Evolutionary conservation across 768 basidiomycete genomes (phyloP), one percentile per base, ranked within the genome.

Genomic region (Mycena galopus): DNA sequence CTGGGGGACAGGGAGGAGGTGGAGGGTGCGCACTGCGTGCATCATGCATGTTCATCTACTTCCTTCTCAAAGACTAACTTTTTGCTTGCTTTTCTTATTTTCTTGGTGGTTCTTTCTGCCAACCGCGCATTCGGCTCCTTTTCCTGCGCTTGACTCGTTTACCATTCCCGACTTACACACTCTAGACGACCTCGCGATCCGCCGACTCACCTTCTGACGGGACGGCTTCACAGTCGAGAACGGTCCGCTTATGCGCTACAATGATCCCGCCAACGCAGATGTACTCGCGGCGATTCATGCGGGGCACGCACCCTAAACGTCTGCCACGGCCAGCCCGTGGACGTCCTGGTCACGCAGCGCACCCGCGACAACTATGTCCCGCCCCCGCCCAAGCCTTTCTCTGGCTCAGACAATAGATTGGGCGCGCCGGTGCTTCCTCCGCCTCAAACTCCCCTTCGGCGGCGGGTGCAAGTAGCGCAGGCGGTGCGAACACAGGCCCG

Each of bases 211-310:
- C 0, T 92, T 94, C 82, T 94, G 93, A 93, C 83, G 88, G 29
- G 87, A 93, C 53, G 93, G 93, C 0, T 94, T 94, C 82, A 90
- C 88, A 37, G 86, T 94, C 58, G 90, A 94, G 73, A 91, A 92
- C 62, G 92, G 92, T 17, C 87, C 87, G 42, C 82, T 93, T 61
- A 85, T 91, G 83, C 82, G 84, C 32, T 93, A 93, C 77, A 88
- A 89, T 44, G 88, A 92, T 66, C 90, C 91, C 0, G 83, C 78
- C 14, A 89, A 92, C 75, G 82, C 86, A 66, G 85, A 85, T 44
- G 80, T 92, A 6, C 82, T 94, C n/a, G 83, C 84, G 1, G 87
- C 89, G 60, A 92, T 94, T 76, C 88, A 92, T 71, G 79, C 88
- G 2, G 93, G 93, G 37, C 72, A 27, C 55, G 70, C 44, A 82